Evolutionary conservation across 305 asterid genomes (phyloP), one percentile per base, ranked within the genome.

Genomic region (Rubia tinctorum): DNA sequence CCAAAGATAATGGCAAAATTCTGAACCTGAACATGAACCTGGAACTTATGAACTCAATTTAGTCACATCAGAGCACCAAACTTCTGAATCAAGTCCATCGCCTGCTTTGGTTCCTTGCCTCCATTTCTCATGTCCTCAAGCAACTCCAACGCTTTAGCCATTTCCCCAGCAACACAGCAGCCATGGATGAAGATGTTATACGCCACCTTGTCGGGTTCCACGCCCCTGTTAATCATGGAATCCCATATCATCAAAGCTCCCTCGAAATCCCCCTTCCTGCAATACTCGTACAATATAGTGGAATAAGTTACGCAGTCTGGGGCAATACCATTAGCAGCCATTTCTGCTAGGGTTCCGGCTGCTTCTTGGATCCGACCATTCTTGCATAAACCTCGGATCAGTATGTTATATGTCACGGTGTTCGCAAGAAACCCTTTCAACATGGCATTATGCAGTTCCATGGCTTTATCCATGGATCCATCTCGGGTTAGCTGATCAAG

Each of bases 221-320:
- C 59, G 75, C 85, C 92, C 73, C 66, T 75, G 39, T 71, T 72
- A 22, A 87, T 73, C 97, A 94, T 94, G 51, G 88, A 66, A 53
- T 88, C 90, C 99, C 97, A 94, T 69, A 89, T 72, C 72, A 75
- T 73, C 59, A 83, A 82, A 34, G 97, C 97, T 73, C 68, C 91
- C 64, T 65, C 77, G 81, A 91, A 86, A 77, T 91, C 84, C 66
- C 97, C 90, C 76, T 74, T 87, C 73, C 86, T 81, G 79, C 96
- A 94, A 62, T 79, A 78, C 73, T 84, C 90, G 42, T 76, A 78
- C 73, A 91, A 83, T 40, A 91, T 80, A 0, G 96, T 91, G 10
- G 96, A 87, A 80, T 88, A 94, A 75, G 95, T 91, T 60, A 89
- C 74, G 37, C 97, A 90, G 77, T 94, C 97, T 0, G 97, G 97